These are phyloP conservation scores for Boletus semigastroideus DNA, from an alignment of 1,284 basidiomycete genomes.

Conservation along the genomic window DNA sequence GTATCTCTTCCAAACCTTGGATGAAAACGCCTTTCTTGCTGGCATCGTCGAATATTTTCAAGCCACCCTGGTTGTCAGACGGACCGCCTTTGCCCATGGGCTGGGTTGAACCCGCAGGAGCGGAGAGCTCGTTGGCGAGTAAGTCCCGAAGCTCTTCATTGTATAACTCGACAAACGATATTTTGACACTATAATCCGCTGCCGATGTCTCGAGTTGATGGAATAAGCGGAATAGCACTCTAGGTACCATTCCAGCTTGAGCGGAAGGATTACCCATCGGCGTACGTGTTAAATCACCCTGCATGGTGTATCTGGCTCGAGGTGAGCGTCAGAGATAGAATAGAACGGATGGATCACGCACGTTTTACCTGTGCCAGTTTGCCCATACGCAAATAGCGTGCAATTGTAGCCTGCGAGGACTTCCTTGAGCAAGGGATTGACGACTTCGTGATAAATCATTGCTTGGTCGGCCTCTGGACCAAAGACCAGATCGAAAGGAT, in stretches of 20 bases:
- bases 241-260: conserved; percentile 97
- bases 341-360: conserved; percentile 44
- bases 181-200: conserved; percentile 89
- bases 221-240: conserved; percentile 91
- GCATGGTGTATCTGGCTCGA: conserved; percentile 83
- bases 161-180: conserved; percentile 97
- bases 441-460: conserved; percentile 93
- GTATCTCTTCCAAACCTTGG: conserved; percentile 91
- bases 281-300: conserved; percentile 82
- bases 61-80: conserved; percentile 44
- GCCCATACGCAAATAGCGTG: conserved; percentile 97
- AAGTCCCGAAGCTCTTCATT: conserved; percentile 99
- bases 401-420: conserved; percentile 97
- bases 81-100: conserved; percentile 67
- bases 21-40: conserved; percentile 88
- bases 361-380: conserved; percentile 99
- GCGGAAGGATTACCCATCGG: conserved; percentile 86
- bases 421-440: conserved; percentile 89
- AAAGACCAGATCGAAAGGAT: conserved; percentile 92
- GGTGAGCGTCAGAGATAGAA: conserved; percentile 9
- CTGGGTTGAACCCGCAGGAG: conserved; percentile 59
- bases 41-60: conserved; percentile 93
- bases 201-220: conserved; percentile 78
- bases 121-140: conserved; percentile 69
- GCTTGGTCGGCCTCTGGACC: conserved; percentile 97